phyloP scores from a whole-genome alignment of 805 yeast species.

The Lipomyces chichibuensis region DNA sequence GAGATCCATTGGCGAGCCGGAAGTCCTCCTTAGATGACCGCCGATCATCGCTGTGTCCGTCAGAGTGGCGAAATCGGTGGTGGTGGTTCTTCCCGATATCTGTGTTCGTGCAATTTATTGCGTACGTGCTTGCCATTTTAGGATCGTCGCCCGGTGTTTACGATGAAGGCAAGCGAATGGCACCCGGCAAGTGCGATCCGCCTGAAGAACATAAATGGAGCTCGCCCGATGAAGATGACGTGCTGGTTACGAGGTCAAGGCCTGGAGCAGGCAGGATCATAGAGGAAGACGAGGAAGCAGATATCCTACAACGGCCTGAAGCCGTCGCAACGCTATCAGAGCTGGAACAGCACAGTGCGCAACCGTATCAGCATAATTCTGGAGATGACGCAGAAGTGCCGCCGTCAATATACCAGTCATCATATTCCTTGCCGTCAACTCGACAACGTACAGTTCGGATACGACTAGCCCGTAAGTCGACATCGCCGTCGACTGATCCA shows the following conservation, averaged over 20 bases:
- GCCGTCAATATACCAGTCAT: conserved; percentile 20
- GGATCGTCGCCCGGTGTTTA: conserved; percentile 20
- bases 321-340: conserved; percentile 1
- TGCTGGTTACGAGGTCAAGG: background rate
- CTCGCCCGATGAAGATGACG: background rate
- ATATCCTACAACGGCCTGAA: background rate
- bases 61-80: background rate
- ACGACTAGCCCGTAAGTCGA: conserved; percentile 13
- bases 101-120: conserved; percentile 7
- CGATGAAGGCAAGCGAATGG: conserved; percentile 15
- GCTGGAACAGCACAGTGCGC: conserved; percentile 3
- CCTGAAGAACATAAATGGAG: background rate
- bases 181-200: background rate
- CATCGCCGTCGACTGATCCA: background rate
- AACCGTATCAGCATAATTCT: conserved; percentile 13
- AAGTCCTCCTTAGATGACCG: background rate
- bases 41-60: background rate
- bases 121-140: conserved; percentile 8
- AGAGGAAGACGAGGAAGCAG: conserved; percentile 19
- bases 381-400: conserved; percentile 7
- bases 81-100: conserved; percentile 16
- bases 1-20: background rate
- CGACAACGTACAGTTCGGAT: conserved; percentile 21
- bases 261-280: conserved; percentile 1
- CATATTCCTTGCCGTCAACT: conserved; percentile 8